Evolutionary conservation across 495 filamentous ascomycete genomes (phyloP).

Genomic region (Trichoderma asperelloides): DNA sequence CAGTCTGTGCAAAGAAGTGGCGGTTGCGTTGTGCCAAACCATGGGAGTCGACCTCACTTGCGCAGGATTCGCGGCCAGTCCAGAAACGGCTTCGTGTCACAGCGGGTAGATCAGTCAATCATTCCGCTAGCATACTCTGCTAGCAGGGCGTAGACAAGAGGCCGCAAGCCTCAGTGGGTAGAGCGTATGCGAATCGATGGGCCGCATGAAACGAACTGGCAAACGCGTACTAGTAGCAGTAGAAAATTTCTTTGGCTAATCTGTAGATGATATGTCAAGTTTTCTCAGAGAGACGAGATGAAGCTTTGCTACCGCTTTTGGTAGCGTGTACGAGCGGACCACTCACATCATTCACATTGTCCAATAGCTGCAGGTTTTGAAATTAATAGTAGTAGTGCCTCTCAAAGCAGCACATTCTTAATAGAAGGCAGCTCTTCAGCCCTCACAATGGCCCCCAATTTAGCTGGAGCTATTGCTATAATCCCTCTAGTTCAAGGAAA

Average conservation of each 20-base stretch:
- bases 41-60: not conserved
- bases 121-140: not conserved
- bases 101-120: constrained; percentile 6
- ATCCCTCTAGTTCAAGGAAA: not conserved
- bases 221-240: not conserved
- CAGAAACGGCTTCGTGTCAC: not conserved
- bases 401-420: no score
- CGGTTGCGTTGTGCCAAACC: not conserved
- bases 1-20: not conserved
- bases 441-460: not conserved
- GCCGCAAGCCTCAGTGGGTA: not conserved
- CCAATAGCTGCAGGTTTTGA: not conserved
- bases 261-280: not conserved
- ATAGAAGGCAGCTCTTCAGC: no score
- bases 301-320: not conserved
- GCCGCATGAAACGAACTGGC: not conserved
- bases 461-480: not conserved
- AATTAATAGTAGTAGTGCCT: not conserved
- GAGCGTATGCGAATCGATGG: not conserved
- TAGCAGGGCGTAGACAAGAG: not conserved
- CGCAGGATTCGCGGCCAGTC: not conserved
- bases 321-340: not conserved
- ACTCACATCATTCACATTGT: not conserved
- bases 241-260: not conserved
- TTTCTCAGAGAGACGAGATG: not conserved